Conservation (phyloP, 495 filamentous ascomycete species). For the Neurospora tetraspora region DNA sequence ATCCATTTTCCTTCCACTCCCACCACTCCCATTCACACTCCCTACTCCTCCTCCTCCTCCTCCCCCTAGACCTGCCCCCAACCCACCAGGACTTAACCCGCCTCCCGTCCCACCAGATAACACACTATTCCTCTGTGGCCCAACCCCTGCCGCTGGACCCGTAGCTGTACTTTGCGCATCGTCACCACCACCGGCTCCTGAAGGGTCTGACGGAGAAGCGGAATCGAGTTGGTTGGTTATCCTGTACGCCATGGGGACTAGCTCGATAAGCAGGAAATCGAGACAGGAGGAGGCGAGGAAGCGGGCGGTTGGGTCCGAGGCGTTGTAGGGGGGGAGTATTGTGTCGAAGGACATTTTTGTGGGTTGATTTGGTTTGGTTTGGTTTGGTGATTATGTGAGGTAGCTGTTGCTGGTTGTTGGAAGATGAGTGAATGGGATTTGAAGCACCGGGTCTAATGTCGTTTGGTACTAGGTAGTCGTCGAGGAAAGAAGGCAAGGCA, state of each 20-base stretch:
- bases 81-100: neutral
- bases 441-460: too few species aligned
- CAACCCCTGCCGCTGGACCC: neutral
- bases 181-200: neutral
- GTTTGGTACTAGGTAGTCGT: too few species aligned
- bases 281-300: slow-evolving; percentile 74
- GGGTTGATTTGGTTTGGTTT: too few species aligned
- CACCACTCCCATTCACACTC: slow-evolving; percentile 1
- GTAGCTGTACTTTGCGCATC: neutral
- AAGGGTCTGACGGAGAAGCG: neutral
- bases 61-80: neutral
- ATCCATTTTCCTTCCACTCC: slow-evolving; percentile 25
- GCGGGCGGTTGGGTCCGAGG: slow-evolving; percentile 65
- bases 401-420: too few species aligned
- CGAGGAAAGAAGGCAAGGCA: neutral
- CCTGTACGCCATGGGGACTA: slow-evolving; percentile 89
- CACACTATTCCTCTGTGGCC: neutral
- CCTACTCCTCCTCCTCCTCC: neutral
- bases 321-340: slow-evolving; percentile 55
- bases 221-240: slow-evolving; percentile 50
- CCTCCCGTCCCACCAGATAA: neutral
- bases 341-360: slow-evolving; percentile 85
- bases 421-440: too few species aligned
- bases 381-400: too few species aligned
- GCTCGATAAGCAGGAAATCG: slow-evolving; percentile 89